These are phyloP conservation scores for Scedosporium minutisporum DNA, from an alignment of 2,329 filamentous ascomycete genomes.

Conservation along the genomic window DNA sequence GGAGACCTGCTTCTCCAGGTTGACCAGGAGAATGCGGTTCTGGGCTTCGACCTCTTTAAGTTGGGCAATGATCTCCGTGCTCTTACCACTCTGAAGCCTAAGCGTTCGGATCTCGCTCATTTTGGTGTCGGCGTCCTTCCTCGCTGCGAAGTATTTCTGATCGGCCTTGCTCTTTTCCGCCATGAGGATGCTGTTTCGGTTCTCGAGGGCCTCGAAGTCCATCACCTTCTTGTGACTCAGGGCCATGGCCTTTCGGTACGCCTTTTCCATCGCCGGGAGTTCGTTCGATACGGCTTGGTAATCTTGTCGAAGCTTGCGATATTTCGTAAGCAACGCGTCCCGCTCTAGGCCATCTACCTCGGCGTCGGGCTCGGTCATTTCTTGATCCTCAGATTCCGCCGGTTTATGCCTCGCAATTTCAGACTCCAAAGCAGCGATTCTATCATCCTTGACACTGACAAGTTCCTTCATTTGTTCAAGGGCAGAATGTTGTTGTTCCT, in stretches of 20 bases:
- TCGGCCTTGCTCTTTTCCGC: conserved; percentile 95
- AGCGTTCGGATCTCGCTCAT: conserved; percentile 71
- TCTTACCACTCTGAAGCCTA: conserved; percentile 76
- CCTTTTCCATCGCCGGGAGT: conserved; percentile 77
- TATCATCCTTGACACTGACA: conserved; percentile 65
- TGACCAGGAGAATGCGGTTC: conserved; percentile 65
- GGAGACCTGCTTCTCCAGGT: conserved; percentile 81
- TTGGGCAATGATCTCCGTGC: conserved; percentile 85
- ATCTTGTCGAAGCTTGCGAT: conserved; percentile 66
- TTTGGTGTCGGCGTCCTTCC: conserved; percentile 84
- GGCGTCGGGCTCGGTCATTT: conserved; percentile 32
- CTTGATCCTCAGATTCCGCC: conserved; percentile 27
- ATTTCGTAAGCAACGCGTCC: conserved; percentile 66
- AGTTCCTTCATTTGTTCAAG: conserved; percentile 71
- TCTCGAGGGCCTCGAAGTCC: conserved; percentile 67
- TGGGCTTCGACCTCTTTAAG: conserved; percentile 83
- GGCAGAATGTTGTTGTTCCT: conserved; percentile 65
- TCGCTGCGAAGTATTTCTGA: conserved; percentile 93
- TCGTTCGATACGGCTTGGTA: conserved; percentile 80
- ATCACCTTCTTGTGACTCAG: conserved; percentile 79
- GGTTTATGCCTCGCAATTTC: conserved; percentile 64
- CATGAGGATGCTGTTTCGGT: conserved; percentile 61
- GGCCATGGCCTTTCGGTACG: conserved; percentile 81
- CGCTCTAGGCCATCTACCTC: conserved; percentile 46
- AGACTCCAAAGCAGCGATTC: conserved; percentile 72